phyloP scores from a whole-genome alignment of 768 basidiomycete species.

The Rhizopogon rudus region DNA sequence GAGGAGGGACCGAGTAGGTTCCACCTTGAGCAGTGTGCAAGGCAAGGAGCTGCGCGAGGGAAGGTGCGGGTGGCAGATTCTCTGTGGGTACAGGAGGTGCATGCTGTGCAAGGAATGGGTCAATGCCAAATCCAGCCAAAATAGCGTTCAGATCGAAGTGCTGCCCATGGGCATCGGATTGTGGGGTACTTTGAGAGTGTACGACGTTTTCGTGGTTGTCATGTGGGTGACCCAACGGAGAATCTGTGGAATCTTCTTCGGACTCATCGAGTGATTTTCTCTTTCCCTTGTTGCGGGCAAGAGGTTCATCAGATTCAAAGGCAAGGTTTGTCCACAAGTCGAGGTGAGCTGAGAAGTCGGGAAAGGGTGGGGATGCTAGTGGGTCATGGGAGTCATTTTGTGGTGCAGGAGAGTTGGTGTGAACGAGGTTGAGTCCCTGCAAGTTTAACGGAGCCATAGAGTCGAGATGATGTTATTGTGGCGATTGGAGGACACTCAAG shows the following conservation, averaged over 20 bases:
- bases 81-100: slow-evolving; percentile 21
- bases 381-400: slow-evolving; percentile 46
- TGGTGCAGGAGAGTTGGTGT: slow-evolving; percentile 40
- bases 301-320: slow-evolving; percentile 66
- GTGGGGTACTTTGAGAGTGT: slow-evolving; percentile 36
- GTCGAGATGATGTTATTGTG: slow-evolving; percentile 1
- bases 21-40: slow-evolving; percentile 40
- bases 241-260: slow-evolving; percentile 33
- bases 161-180: slow-evolving; percentile 30
- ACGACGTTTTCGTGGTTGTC: slow-evolving; percentile 60
- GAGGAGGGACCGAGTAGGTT: slow-evolving; percentile 15
- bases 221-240: slow-evolving; percentile 30
- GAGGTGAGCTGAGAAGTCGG: slow-evolving; percentile 73
- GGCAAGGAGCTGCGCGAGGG: slow-evolving; percentile 68
- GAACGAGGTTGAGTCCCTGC: slow-evolving; percentile 79
- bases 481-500: slow-evolving; percentile 6
- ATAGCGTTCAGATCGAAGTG: slow-evolving; percentile 39
- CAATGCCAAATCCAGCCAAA: slow-evolving; percentile 35
- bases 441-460: slow-evolving; percentile 59
- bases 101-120: slow-evolving; percentile 35
- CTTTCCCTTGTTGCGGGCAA: slow-evolving; percentile 32
- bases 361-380: slow-evolving; percentile 57
- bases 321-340: slow-evolving; percentile 81
- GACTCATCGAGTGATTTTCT: slow-evolving; percentile 29
- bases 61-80: slow-evolving; percentile 34